Percentiles rank a stretch among this genome's conserved stretches.
These are phyloP conservation scores for Tetrapisispora arboricola DNA, from an alignment of 805 yeast species.

Conservation along the genomic window DNA sequence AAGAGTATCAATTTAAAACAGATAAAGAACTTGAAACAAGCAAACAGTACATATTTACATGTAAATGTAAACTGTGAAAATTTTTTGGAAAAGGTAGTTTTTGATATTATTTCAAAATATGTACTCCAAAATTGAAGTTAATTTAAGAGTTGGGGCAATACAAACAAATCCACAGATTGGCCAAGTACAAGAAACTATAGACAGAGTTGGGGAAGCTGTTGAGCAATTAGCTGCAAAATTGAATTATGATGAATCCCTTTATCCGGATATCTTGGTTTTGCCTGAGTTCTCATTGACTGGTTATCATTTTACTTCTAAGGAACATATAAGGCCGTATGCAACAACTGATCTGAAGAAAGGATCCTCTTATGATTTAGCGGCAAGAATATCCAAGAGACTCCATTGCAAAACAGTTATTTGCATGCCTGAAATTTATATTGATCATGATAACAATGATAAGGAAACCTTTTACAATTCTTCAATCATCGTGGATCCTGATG, in stretches of 20 bases:
- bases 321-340: slow-evolving; percentile 51
- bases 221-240: slow-evolving; percentile 4
- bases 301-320: slow-evolving; percentile 47
- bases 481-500: slow-evolving; percentile 47
- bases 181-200: slow-evolving; percentile 42
- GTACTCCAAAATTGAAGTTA: background rate
- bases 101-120: too few relatives aligned
- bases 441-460: background rate
- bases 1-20: too few relatives aligned
- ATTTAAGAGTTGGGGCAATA: slow-evolving; percentile 48
- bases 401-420: slow-evolving; percentile 68
- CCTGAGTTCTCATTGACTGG: slow-evolving; percentile 86
- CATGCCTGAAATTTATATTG: slow-evolving; percentile 51
- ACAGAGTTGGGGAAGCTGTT: slow-evolving; percentile 34
- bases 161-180: slow-evolving; percentile 63
- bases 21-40: too few relatives aligned
- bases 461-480: slow-evolving; percentile 58
- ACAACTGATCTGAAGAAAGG: slow-evolving; percentile 30
- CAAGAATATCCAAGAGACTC: slow-evolving; percentile 37
- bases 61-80: too few relatives aligned
- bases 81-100: too few relatives aligned
- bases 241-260: slow-evolving; percentile 6
- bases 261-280: slow-evolving; percentile 59
- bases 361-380: slow-evolving; percentile 47
- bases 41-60: too few relatives aligned